Conservation (phyloP, 192 early-diverging fungal genomes). For the Podila epicladia region DNA sequence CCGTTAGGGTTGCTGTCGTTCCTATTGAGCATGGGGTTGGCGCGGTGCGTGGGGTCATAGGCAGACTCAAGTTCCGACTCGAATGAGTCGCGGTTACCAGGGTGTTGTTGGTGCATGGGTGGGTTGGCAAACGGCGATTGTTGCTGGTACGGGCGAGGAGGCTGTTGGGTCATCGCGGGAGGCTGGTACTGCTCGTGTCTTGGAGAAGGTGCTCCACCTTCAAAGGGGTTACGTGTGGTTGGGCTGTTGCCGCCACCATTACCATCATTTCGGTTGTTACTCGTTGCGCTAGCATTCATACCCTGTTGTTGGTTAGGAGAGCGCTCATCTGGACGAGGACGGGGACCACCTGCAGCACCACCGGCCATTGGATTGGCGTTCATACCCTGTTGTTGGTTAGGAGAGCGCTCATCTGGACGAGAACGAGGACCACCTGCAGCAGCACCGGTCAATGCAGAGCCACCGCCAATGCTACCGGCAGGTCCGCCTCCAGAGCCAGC, state of each 20-base stretch:
- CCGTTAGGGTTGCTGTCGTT: not conserved
- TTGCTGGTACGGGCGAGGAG: not conserved
- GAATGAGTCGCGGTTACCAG: conserved; percentile 22
- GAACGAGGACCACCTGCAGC: not conserved
- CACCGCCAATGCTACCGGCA: conserved; percentile 1
- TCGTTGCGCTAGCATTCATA: not conserved
- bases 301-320: conserved; percentile 6
- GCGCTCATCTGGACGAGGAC: not conserved
- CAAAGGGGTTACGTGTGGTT: conserved; percentile 20
- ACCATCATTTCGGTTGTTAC: not conserved
- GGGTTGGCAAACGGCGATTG: conserved; percentile 8
- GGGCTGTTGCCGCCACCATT: not conserved
- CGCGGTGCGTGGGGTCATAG: conserved; percentile 20
- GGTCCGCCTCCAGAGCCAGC: conserved; percentile 27
- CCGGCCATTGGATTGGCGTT: not conserved
- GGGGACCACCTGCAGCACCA: not conserved
- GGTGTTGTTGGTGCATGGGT: conserved; percentile 14
- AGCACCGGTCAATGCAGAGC: conserved; percentile 3
- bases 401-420: conserved; percentile 1
- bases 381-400: not conserved
- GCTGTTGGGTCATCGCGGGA: conserved; percentile 2
- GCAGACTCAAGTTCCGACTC: conserved; percentile 32
- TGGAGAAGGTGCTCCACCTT: conserved; percentile 1
- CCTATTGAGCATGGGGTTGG: not conserved
- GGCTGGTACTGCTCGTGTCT: conserved; percentile 23